Percentiles rank a stretch among this genome's conserved stretches.
These are phyloP conservation scores for Corchorus capsularis DNA, from an alignment of 345 rosid genomes.

Conservation along the genomic window DNA sequence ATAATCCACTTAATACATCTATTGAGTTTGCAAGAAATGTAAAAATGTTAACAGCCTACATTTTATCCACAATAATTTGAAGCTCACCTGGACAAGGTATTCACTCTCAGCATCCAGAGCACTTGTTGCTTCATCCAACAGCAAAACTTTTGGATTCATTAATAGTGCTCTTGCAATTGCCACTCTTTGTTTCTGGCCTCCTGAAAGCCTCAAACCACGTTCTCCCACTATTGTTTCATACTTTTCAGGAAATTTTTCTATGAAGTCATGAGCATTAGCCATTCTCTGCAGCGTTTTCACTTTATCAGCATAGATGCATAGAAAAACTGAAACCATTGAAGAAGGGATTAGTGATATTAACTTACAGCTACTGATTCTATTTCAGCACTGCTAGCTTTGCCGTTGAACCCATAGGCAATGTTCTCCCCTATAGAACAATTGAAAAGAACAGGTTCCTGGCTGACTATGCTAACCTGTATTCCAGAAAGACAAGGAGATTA, in stretches of 20 bases:
- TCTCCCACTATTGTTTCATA: slow-evolving; percentile 82
- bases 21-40: not conserved
- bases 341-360: slow-evolving; percentile 1
- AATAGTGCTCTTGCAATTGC: slow-evolving; percentile 92
- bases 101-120: slow-evolving; percentile 97
- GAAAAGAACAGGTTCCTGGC: slow-evolving; percentile 93
- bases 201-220: slow-evolving; percentile 90
- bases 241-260: slow-evolving; percentile 76
- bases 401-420: slow-evolving; percentile 69
- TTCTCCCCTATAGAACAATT: slow-evolving; percentile 49
- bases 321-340: slow-evolving; percentile 1
- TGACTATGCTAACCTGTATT: slow-evolving; percentile 84
- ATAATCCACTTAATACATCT: not conserved
- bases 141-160: slow-evolving; percentile 82
- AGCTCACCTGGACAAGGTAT: slow-evolving; percentile 82
- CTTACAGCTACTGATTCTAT: slow-evolving; percentile 78
- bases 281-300: slow-evolving; percentile 57
- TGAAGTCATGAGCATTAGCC: slow-evolving; percentile 94
- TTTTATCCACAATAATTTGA: not conserved
- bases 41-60: not conserved
- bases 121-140: slow-evolving; percentile 95
- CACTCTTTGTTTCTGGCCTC: slow-evolving; percentile 92
- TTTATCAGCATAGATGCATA: slow-evolving; percentile 2
- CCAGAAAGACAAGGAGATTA: not conserved
- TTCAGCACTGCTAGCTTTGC: slow-evolving; percentile 53